Conservation (phyloP, 1,139 yeast genomes). For the Geotrichum bryndzae region DNA sequence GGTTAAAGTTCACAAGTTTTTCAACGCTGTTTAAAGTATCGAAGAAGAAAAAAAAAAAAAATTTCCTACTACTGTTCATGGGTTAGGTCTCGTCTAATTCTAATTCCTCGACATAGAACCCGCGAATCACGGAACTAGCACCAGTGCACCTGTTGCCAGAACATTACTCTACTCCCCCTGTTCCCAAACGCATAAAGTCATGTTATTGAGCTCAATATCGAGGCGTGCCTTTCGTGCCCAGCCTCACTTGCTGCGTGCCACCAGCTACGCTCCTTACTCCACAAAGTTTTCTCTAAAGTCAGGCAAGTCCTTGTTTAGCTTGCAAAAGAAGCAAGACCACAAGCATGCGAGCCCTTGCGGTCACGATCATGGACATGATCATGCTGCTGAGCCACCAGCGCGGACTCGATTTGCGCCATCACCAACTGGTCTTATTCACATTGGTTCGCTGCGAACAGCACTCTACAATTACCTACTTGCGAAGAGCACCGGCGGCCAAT, state of each 20-base stretch:
- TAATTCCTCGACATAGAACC: neutral
- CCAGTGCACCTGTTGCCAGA: neutral
- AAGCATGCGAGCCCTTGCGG: neutral
- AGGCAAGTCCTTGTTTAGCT: neutral
- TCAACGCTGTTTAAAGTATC: neutral
- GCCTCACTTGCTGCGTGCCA: neutral
- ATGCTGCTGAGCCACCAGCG: slow-evolving; percentile 38
- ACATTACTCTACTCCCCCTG: neutral
- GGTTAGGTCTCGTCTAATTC: neutral
- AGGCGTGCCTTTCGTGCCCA: neutral
- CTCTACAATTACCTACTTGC: slow-evolving; percentile 83
- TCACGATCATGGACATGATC: neutral
- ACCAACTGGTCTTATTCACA: slow-evolving; percentile 88
- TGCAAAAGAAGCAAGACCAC: neutral
- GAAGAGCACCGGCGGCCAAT: slow-evolving; percentile 70
- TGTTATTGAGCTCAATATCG: neutral
- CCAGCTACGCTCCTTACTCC: neutral
- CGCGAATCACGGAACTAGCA: neutral
- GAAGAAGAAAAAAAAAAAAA: neutral
- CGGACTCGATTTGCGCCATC: slow-evolving; percentile 96
- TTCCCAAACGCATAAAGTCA: neutral
- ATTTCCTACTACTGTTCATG: neutral
- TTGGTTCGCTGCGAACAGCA: slow-evolving; percentile 92
- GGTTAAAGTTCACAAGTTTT: neutral
- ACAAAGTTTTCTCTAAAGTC: neutral